A percentile compares a stretch with the other conserved stretches of the same genome.
Conservation (phyloP, 495 filamentous ascomycete species). For the Chaetomium tenue region DNA sequence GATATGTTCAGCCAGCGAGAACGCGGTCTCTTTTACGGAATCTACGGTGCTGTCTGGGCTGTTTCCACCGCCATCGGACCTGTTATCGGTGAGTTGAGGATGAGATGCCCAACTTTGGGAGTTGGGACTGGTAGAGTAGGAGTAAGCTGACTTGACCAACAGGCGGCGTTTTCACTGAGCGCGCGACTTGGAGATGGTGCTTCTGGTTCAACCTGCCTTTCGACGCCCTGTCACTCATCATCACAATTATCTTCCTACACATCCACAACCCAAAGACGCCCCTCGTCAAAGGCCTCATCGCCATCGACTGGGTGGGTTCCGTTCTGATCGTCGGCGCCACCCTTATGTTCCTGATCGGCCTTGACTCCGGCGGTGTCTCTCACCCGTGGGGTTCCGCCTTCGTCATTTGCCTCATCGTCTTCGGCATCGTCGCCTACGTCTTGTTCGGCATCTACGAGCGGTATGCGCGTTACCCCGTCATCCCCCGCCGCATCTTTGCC, state of each 20-base stretch:
- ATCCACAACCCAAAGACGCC: slow-evolving; percentile 28
- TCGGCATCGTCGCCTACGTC: slow-evolving; percentile 28
- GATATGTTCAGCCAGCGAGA: slow-evolving; percentile 66
- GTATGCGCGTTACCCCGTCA: slow-evolving; percentile 31
- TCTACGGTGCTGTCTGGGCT: slow-evolving; percentile 54
- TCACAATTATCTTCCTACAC: slow-evolving; percentile 36
- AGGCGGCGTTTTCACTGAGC: slow-evolving; percentile 62
- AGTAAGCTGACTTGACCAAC: background rate
- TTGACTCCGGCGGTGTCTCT: slow-evolving; percentile 23
- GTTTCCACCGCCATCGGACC: slow-evolving; percentile 66
- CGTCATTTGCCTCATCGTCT: slow-evolving; percentile 31
- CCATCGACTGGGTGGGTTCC: slow-evolving; percentile 38
- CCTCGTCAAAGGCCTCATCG: slow-evolving; percentile 25
- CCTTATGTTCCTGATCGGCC: slow-evolving; percentile 31
- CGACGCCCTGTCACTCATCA: slow-evolving; percentile 28
- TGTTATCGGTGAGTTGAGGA: slow-evolving; percentile 50
- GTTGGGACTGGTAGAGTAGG: too few relatives aligned
- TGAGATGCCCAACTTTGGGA: background rate
- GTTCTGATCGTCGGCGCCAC: slow-evolving; percentile 31
- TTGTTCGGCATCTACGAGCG: slow-evolving; percentile 23
- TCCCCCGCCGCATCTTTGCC: slow-evolving; percentile 34
- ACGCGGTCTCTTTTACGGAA: slow-evolving; percentile 55
- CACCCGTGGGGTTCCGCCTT: slow-evolving; percentile 34
- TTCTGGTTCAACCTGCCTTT: slow-evolving; percentile 43
- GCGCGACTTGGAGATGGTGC: slow-evolving; percentile 39